Evolutionary conservation across 73 alveolate species (phyloP), one percentile per base, ranked within the genome.

Genomic region (Stentor roeselii): DNA sequence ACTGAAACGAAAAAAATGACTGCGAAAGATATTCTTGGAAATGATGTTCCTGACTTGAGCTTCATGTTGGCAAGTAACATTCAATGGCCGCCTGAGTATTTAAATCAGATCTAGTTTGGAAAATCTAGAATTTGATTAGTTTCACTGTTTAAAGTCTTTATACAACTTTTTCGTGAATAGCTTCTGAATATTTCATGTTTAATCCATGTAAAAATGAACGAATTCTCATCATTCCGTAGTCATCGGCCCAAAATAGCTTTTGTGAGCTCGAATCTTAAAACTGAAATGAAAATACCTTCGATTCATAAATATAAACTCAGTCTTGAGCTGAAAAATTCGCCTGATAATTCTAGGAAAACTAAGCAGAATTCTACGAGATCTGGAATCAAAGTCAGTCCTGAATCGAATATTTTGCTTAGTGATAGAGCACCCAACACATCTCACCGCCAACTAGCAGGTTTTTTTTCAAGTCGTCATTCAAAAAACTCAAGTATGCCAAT

Each of bases 401-500:
- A 50, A 50, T 50, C 67, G 67, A 50, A 6, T 11, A 50, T 50
- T 21, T 50, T 50, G 21, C 67, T 50, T 11, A 11, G 30, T 21
- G 67, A 50, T 21, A 6, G 67, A 11, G 67, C 21, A 21, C 67
- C 67, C 6, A 50, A 50, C 21, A 50, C 67, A 50, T 50, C 67
- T 21, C 67, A 50, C 21, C 67, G 67, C 6, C 67, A 50, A 50
- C 67, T 50, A 11, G 67, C 67, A 50, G 67, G 67, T 50, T 50
- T 50, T 50, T 50, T 11, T 21, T 11, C 67, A 50, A 50, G 21
- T 21, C 67, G 67, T 11, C 6, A 21, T 50, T 11, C 6, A 50
- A 50, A 50, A 21, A 21, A 11, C 30, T 50, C 67, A 50, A 50
- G 30, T 50, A 11, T 50, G 30, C 6, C 21, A 50, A 6, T 21